Evolutionary conservation across 345 rosid species (phyloP), one percentile per base, ranked within the genome.

Genomic region (Populus davidiana): DNA sequence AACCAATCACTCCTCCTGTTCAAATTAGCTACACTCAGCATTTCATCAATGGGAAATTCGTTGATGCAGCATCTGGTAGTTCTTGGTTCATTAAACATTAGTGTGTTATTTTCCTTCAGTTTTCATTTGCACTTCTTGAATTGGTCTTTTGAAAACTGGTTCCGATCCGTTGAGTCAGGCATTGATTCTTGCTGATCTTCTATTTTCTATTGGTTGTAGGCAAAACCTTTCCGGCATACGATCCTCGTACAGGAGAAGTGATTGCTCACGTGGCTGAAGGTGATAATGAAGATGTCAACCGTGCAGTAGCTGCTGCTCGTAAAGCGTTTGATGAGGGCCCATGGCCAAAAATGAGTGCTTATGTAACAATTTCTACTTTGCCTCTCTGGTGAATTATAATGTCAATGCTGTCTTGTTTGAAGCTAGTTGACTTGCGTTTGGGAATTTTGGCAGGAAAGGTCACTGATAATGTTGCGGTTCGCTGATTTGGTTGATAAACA

Each of bases 251-350:
- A 2, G 99, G 93, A 38, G 89, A 91, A 70, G 92, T 90, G 74
- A 92, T 93, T 88, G 90, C 97, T 50, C 78, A 90, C 52, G 92
- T 95, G 21, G 97, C 98, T 70, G 99, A 95, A 89, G 99, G 96
- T 0, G 98, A 92, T 81, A 86, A 85, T 21, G 98, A 92, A 86
- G 99, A 95, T 83, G 78, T 95, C 62, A 75, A 95, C 73, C 82
- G 90, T 25, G 98, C 98, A 0, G 99, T 95, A 23, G 77, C 85
- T 73, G 94, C 98, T 85, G 99, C 99, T 81, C 93, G 97, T 68
- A 89, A 89, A 83, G 97, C 99, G 16, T 95, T 95, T 86, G 97
- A 95, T 82, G 93, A 92, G 75, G 98, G 99, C 80, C 96, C 98
- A 39, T 95, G 99, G 99, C 98, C 97, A 1, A 95, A 68, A 81